Evolutionary conservation across 371 early-diverging fungal species (phyloP), one percentile per base, ranked within the genome.

Genomic region (Circinella minor): DNA sequence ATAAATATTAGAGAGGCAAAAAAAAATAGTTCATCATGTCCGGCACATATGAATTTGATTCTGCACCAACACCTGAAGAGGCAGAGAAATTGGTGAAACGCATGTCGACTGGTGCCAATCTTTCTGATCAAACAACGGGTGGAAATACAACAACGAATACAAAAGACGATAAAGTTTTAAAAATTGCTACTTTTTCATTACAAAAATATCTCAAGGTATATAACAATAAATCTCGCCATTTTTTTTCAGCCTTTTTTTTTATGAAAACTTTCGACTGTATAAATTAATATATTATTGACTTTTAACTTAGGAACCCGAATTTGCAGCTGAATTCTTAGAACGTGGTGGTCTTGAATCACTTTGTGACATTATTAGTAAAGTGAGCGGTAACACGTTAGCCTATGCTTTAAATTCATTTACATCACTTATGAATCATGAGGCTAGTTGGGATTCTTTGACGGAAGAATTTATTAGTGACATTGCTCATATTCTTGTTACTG

Each of bases 381-480:
- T 84, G 1, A 82, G 75, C 59, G 91, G 92, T 20, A 93, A 91
- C 67, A 90, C 91, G 0, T 74, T 93, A 13, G 92, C 92, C 13
- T 91, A 91, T 80, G 92, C 92, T 3, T 75, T 93, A 43, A 88
- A 86, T 39, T 88, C 91, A 0, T 79, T 92, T 67, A 77, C 85
- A 17, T 88, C 88, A 15, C 76, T 92, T 17, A 88, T 91, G 89
- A 91, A 90, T 37, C 90, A 91, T 70, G 85, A 90, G 46, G 73
- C 81, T 11, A 88, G 89, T 8, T 90, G 90, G 90, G 88, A 89
- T 3, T 73, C 81, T 8, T 78, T 91, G 36, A 76, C 77, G 15
- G 77, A 72, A 38, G 80, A 81, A 4, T 89, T 92, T 71, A 83
- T 92, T 14, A 74, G 71, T 4, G 65, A 82, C 69, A 80, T 92